These are phyloP conservation scores for Russula compacta DNA, from an alignment of 768 basidiomycete species.

Conservation along the genomic window DNA sequence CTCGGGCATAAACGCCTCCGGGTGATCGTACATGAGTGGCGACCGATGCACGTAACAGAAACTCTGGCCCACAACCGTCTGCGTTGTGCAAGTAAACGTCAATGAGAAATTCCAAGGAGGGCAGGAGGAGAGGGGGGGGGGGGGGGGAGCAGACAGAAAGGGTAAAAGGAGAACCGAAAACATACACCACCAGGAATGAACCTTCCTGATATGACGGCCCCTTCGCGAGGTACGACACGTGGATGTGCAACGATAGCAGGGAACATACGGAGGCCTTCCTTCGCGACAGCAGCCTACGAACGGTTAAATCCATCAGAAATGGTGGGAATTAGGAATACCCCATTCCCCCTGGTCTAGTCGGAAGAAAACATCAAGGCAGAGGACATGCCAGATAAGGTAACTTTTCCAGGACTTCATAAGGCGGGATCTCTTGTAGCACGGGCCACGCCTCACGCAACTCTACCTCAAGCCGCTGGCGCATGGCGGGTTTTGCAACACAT, in stretches of 20 bases:
- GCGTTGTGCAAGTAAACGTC: not conserved
- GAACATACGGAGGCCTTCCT: conserved; percentile 37
- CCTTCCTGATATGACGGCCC: conserved; percentile 29
- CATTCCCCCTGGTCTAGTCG: too few species aligned
- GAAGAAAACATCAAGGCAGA: too few species aligned
- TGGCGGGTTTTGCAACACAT: conserved; percentile 28
- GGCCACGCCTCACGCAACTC: conserved; percentile 36
- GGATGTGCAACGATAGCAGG: conserved; percentile 34
- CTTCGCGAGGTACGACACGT: conserved; percentile 31
- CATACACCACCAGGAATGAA: conserved; percentile 34
- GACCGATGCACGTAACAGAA: conserved; percentile 32
- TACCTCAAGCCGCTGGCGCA: conserved; percentile 26
- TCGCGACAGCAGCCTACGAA: conserved; percentile 38
- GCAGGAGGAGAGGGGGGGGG: not conserved
- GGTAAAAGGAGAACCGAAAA: not conserved
- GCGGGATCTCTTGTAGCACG: conserved; percentile 26
- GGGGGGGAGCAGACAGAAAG: not conserved
- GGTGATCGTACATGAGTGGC: conserved; percentile 34
- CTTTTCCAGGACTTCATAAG: conserved; percentile 34
- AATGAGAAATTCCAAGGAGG: not conserved
- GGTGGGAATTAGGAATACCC: not conserved
- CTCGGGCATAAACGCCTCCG: conserved; percentile 33
- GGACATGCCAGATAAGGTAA: conserved; percentile 38
- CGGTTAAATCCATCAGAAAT: not conserved
- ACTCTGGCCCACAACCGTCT: conserved; percentile 37